Base-by-base conservation (phyloP, 805 yeast genomes). In the Lachancea dasiensis region DNA sequence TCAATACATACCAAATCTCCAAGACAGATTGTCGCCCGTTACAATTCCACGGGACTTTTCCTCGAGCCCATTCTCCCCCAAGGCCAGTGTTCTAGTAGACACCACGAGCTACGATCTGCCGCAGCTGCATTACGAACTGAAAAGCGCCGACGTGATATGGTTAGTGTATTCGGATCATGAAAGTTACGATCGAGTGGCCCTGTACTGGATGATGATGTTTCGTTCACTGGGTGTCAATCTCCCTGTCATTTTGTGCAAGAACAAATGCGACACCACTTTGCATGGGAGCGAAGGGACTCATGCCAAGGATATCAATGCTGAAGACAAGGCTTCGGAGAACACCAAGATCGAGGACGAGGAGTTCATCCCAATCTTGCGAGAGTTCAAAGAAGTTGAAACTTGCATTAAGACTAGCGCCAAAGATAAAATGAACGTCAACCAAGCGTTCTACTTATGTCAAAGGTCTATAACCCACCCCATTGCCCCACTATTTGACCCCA, bases 141-240 rank as follows among this genome's bases (percentile, higher is more conserved):
- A 95, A 32, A 71, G 74, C 37, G 92, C 97, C 0, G 90, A 85
- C 60, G 97, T 87, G 10, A 83, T 92, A 2, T 83, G 96, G 90
- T 70, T 92, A n/a, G 86, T 92, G 0, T 92, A 89, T 56, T 75
- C 92, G 3, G 97, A 89, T 54, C 95, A 87, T 52, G 92, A 87
- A 55, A 86, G 97, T 0, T 92, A 87, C 56, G 97, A 92, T 57
- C 70, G 97, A 32, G 77, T 92, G 4, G 79, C 95, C 2, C 66
- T 90, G 17, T 87, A 87, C 58, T 92, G 99, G 99, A 80, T 92
- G 73, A 92, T 94, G 36, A 74, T 81, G 68, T 81, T 92, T 51
- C 70, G 99, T 44, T 85, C 95, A 0, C 69, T 86, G 72, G 99
- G 98, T 3, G 86, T 90, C 40, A 92, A 92, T 54, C 60, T 90